These are phyloP conservation scores for Cerrena zonata DNA, from an alignment of 1,284 basidiomycete species.

Conservation along the genomic window DNA sequence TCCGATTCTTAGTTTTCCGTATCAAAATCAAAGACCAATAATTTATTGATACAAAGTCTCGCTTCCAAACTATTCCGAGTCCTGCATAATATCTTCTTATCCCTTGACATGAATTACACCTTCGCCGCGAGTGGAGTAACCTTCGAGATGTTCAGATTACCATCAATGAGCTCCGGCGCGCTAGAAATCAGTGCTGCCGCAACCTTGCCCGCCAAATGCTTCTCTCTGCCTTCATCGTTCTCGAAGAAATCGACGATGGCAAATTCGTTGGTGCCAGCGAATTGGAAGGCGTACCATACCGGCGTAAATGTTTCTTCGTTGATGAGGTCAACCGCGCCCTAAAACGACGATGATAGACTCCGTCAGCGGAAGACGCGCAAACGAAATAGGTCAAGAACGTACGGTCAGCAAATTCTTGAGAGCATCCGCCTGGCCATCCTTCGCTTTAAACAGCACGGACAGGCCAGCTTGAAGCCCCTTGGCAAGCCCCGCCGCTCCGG, in stretches of 20 bases:
- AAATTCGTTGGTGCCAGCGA: constrained; percentile 33
- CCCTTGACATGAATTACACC: background rate
- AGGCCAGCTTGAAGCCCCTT: constrained; percentile 30
- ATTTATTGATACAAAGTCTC: no score
- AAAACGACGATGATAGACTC: background rate
- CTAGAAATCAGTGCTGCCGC: constrained; percentile 33
- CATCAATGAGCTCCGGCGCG: constrained; percentile 29
- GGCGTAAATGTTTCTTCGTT: constrained; percentile 32
- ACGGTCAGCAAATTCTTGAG: constrained; percentile 36
- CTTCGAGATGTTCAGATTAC: constrained; percentile 29
- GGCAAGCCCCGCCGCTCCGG: constrained; percentile 17
- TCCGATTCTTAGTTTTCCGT: background rate
- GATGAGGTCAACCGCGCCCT: constrained; percentile 33
- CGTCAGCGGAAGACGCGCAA: background rate
- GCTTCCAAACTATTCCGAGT: no score
- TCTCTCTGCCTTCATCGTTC: constrained; percentile 28
- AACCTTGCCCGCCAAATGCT: constrained; percentile 33
- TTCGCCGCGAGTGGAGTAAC: constrained; percentile 32
- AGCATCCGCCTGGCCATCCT: constrained; percentile 30
- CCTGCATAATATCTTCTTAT: background rate
- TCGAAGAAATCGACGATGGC: constrained; percentile 38
- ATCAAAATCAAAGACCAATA: no score
- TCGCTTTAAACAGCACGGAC: constrained; percentile 32
- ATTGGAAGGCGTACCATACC: constrained; percentile 37
- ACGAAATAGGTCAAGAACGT: constrained; percentile 10